Percentiles rank a stretch among this genome's conserved stretches.
phyloP scores from a whole-genome alignment of 768 basidiomycete species.

The Russula foetens region DNA sequence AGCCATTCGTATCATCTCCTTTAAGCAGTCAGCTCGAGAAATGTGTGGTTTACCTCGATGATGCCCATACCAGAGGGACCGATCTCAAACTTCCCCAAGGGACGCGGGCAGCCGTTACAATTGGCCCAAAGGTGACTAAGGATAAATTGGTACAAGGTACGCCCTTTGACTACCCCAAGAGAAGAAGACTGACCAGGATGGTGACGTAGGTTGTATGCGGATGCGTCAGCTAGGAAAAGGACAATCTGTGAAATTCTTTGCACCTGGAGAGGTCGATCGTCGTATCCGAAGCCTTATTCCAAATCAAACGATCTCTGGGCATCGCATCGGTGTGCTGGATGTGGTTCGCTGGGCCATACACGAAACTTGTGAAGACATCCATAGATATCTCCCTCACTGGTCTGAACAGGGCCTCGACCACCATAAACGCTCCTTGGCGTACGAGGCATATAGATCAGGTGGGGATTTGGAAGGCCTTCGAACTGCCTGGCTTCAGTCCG shows the following conservation, averaged over 20 bases:
- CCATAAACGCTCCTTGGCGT: background rate
- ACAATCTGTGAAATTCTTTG: constrained; percentile 2
- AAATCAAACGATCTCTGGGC: too few relatives aligned
- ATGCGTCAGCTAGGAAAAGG: too few relatives aligned
- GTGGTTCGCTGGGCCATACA: constrained; percentile 5
- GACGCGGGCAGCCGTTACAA: constrained; percentile 37
- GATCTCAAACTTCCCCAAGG: constrained; percentile 40
- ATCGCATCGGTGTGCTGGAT: background rate
- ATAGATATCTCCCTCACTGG: background rate
- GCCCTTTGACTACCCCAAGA: background rate
- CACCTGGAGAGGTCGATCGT: constrained; percentile 4
- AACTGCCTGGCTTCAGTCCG: background rate
- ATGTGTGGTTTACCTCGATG: constrained; percentile 43
- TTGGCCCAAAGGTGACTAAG: constrained; percentile 45
- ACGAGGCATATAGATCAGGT: background rate
- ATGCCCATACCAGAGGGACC: too few relatives aligned
- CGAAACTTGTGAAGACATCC: constrained; percentile 8
- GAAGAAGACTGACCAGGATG: background rate
- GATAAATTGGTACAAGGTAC: constrained; percentile 44
- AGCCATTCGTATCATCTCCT: constrained; percentile 32
- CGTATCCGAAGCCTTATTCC: background rate
- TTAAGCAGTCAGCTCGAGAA: constrained; percentile 29
- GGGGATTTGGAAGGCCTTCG: background rate
- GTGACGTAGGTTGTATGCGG: background rate
- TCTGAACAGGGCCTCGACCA: constrained; percentile 1